Conservation (phyloP, 495 filamentous ascomycete species). For the Xylaria sp. region DNA sequence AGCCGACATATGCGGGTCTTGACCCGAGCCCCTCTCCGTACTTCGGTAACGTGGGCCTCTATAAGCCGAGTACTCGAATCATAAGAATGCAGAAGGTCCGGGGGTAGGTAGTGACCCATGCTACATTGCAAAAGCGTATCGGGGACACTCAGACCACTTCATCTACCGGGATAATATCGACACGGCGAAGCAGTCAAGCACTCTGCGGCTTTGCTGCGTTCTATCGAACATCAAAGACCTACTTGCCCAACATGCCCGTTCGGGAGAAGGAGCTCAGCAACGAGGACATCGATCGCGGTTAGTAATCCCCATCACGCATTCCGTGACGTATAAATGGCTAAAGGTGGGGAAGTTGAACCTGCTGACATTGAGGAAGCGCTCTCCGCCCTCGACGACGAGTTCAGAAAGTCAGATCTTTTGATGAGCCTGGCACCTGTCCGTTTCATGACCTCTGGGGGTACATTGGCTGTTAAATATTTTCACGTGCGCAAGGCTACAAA, state of each 20-base stretch:
- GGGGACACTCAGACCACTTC: background rate
- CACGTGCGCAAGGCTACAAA: background rate
- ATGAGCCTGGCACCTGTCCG: slow-evolving; percentile 24
- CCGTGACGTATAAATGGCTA: background rate
- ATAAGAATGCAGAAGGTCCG: background rate
- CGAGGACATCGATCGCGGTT: background rate
- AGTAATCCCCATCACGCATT: background rate
- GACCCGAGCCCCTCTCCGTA: background rate
- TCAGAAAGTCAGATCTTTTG: slow-evolving; percentile 6
- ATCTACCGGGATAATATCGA: background rate
- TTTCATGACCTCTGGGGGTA: slow-evolving; percentile 19
- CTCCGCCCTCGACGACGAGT: slow-evolving; percentile 14
- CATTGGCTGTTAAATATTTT: slow-evolving; percentile 18
- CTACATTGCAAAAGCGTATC: background rate
- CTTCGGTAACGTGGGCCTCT: background rate
- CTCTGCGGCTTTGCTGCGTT: background rate
- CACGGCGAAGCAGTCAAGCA: background rate
- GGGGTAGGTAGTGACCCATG: background rate
- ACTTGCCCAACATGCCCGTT: background rate
- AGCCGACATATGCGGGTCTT: background rate
- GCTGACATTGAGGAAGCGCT: background rate
- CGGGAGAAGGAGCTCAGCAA: background rate
- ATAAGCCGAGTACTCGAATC: background rate
- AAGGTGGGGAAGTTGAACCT: background rate
- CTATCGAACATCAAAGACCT: background rate